Percentiles rank a stretch among this genome's conserved stretches.
These are phyloP conservation scores for Oryza meridionalis DNA, from an alignment of 176 grass and related monocot genomes.

Conservation along the genomic window DNA sequence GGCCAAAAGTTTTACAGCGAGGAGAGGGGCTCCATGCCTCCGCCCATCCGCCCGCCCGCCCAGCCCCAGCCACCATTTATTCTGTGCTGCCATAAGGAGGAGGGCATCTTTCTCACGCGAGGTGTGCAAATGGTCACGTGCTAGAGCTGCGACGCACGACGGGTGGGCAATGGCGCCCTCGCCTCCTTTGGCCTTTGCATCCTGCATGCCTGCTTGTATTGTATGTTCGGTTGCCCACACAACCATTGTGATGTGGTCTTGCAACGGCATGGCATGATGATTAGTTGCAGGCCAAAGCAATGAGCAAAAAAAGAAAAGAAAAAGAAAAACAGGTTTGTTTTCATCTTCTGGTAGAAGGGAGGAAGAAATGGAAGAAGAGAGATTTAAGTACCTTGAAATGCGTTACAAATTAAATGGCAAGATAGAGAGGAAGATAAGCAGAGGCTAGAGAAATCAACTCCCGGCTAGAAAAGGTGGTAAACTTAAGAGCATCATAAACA, in stretches of 20 bases:
- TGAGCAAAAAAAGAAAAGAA: background rate
- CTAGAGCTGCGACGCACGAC: background rate
- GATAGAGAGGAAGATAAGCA: background rate
- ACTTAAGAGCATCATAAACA: slow-evolving; percentile 19
- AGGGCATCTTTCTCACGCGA: slow-evolving; percentile 33
- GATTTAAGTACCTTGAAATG: background rate
- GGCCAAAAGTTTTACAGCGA: slow-evolving; percentile 38
- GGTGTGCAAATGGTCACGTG: slow-evolving; percentile 55
- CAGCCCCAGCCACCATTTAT: background rate
- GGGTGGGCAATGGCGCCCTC: slow-evolving; percentile 21
- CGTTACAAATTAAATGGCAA: slow-evolving; percentile 46
- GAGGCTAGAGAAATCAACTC: slow-evolving; percentile 16
- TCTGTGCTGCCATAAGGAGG: background rate
- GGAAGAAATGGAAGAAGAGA: slow-evolving; percentile 14
- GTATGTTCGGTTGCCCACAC: slow-evolving; percentile 54
- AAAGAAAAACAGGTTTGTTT: background rate
- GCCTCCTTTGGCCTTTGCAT: slow-evolving; percentile 14
- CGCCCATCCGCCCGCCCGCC: background rate
- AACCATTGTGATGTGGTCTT: slow-evolving; percentile 25
- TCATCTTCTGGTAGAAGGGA: slow-evolving; percentile 11
- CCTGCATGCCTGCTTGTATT: background rate
- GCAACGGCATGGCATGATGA: background rate
- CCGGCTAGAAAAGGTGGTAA: slow-evolving; percentile 36
- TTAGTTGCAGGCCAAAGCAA: background rate
- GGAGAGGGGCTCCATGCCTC: slow-evolving; percentile 3